Base-by-base conservation (phyloP, 495 filamentous ascomycete genomes). In the Penicillium maclennaniae region DNA sequence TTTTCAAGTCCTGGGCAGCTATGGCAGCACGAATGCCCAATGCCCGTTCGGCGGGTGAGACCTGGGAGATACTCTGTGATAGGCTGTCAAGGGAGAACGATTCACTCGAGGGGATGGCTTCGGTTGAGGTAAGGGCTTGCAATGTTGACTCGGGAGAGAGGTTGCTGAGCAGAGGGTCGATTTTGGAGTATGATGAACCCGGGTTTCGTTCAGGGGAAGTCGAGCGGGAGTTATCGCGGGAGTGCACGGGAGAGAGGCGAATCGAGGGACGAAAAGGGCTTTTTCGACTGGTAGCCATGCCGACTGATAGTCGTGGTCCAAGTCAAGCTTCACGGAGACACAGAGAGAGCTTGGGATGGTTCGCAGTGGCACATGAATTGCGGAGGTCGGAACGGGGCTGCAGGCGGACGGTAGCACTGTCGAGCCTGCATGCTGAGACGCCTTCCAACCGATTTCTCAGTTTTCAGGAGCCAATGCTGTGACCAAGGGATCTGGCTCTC, bases 11-110 rank as follows among this genome's bases (percentile, higher is more conserved):
- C 60, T 88, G 81, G 31, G 86, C 86, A 15, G 86, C 87, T 56
- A 87, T 62, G 9, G 89, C 88, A 14, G 87, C 88, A 58, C 85
- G 77, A 48, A 88, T 79, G 2, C 87, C 89, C 59, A 90, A 83
- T 17, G 84, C 81, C 60, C 85, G 79, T 67, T 91, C 86, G 9
- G 80, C 74, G 1, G 81, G 72, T 8, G 85, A 84, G 10, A 86
- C 85, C 47, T 79, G 72, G 27, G 83, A 85, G 56, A 91, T 83
- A 59, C 85, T 88, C 44, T 65, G 70, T 47, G 79, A 79, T n/a
- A 90, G 69, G 40, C 77, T 71, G 54, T 80, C 83, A 36, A 80
- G 69, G 16, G 69, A 65, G 46, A 63, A 56, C n/a, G 65, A 55
- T 52, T 68, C 69, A 27, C 69, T 73, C 50, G 77, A 82, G 15